A percentile compares a stretch with the other conserved stretches of the same genome.
Evolutionary conservation across 352 stramenopile species (phyloP).

Genomic region (Globisporangium cystogenes): DNA sequence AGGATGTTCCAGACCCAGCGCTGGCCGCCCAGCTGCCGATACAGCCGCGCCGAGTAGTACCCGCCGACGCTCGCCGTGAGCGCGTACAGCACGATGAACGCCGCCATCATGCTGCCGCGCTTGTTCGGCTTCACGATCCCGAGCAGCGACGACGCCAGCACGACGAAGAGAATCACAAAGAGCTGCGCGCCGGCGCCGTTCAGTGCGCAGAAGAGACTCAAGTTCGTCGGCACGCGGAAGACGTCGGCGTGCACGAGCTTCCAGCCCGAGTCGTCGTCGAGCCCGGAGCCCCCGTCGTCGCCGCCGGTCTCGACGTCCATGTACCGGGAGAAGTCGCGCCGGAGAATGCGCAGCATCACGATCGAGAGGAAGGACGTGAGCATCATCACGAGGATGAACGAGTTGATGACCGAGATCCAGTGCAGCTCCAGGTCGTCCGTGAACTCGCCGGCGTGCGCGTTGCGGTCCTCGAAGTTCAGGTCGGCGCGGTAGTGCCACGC

Average conservation of each 20-base stretch:
- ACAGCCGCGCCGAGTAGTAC: conserved; percentile 91
- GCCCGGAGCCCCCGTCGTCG: conserved; percentile 65
- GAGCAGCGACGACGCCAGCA: conserved; percentile 90
- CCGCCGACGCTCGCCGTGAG: conserved; percentile 92
- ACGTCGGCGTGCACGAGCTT: conserved; percentile 99
- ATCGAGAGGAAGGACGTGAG: conserved; percentile 96
- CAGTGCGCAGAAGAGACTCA: conserved; percentile 90
- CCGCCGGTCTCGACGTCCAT: conserved; percentile 92
- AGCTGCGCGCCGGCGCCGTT: conserved; percentile 93
- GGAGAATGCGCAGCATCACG: conserved; percentile 96
- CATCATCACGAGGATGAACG: conserved; percentile 96
- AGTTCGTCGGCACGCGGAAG: conserved; percentile 93
- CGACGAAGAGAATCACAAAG: conserved; percentile 88
- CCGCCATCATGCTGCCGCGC: conserved; percentile 90
- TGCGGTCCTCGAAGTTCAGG: conserved; percentile 87
- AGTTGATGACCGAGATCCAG: conserved; percentile 99
- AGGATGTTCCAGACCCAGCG: conserved; percentile 96
- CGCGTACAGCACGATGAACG: conserved; percentile 93
- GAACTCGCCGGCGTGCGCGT: conserved; percentile 66
- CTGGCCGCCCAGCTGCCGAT: conserved; percentile 90
- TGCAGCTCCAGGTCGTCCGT: conserved; percentile 89
- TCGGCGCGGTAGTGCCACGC: conserved; percentile 90
- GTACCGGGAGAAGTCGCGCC: conserved; percentile 98
- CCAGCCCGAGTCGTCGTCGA: conserved; percentile 97
- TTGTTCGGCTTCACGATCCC: conserved; percentile 92